Evolutionary conservation across 2,329 filamentous ascomycete species (phyloP), one percentile per base, ranked within the genome.

Genomic region (Juglanconis sp.): DNA sequence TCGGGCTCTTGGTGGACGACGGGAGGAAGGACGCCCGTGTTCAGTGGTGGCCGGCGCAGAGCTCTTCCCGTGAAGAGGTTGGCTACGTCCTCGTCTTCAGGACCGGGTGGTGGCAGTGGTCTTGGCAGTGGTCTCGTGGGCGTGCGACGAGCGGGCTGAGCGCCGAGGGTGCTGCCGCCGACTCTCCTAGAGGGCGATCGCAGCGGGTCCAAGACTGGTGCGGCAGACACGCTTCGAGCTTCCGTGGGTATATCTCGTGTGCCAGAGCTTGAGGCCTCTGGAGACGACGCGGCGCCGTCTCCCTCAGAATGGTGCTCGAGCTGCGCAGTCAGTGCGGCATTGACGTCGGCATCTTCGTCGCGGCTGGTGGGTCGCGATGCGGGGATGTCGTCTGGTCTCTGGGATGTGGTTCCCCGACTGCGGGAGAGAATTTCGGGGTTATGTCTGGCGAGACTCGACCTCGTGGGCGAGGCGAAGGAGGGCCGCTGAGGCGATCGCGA

Each of bases 401-500:
- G 34, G 47, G 64, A 31, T 64, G 72, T 63, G 72, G 61, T 47
- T 73, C 68, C 66, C 67, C 75, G 66, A 68, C 75, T 70, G 64
- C 79, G 76, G 59, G 79, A 74, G 38, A 87, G 72, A 6, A 87
- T 76, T 10, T 85, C 80, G 0, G 86, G 84, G 63, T 88, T 83
- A 52, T 83, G 81, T 64, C 83, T 81, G 60, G 85, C 78, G 13
- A 89, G 73, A 66, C 85, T 90, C 11, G 87, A 80, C 68, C 80
- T 85, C 0, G 87, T 89, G 0, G 88, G 87, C n/a, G 87, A 88
- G 57, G 83, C 83, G 68, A 86, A 89, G 1, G 86, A 88, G 1
- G 83, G 80, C 1, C 79, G 79, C 51, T 42, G 49, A 7, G 59
- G 24, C 8, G 59, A 56, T 13, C 50, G 56, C 9, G 59, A 51